Conservation (phyloP, 2,329 filamentous ascomycete species). For the Chaetomiaceae sp. region DNA sequence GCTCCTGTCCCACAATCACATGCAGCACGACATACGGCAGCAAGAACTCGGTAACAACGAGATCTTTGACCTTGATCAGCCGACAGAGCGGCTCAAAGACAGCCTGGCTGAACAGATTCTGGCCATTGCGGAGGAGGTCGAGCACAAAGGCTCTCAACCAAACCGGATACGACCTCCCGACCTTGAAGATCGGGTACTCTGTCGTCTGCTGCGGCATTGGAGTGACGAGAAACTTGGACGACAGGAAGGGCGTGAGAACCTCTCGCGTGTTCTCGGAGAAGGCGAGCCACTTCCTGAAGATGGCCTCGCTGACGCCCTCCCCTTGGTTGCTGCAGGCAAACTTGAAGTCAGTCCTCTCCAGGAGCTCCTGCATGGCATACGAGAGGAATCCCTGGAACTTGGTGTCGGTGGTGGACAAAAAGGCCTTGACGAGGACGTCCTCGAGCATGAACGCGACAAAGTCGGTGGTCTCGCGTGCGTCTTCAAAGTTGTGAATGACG, state of each 20-base stretch:
- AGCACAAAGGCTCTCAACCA: conserved; percentile 81
- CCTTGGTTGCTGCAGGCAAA: conserved; percentile 44
- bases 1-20: conserved; percentile 65
- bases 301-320: conserved; percentile 48
- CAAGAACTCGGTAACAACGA: conserved; percentile 80
- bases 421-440: conserved; percentile 83
- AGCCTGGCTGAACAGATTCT: conserved; percentile 66
- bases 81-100: conserved; percentile 79
- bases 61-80: conserved; percentile 78
- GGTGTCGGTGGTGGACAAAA: conserved; percentile 84
- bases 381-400: conserved; percentile 86
- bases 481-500: conserved; percentile 80
- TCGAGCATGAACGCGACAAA: conserved; percentile 84
- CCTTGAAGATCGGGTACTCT: conserved; percentile 73
- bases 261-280: conserved; percentile 75
- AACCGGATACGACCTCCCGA: conserved; percentile 62
- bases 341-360: conserved; percentile 71
- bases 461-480: conserved; percentile 70
- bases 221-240: conserved; percentile 73
- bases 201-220: conserved; percentile 52
- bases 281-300: conserved; percentile 69
- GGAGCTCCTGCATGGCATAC: conserved; percentile 88
- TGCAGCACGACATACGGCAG: conserved; percentile 85
- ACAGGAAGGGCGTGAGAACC: conserved; percentile 81
- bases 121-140: conserved; percentile 74